phyloP scores from a whole-genome alignment of 495 filamentous ascomycete genomes.

The Xylaria palmicola region DNA sequence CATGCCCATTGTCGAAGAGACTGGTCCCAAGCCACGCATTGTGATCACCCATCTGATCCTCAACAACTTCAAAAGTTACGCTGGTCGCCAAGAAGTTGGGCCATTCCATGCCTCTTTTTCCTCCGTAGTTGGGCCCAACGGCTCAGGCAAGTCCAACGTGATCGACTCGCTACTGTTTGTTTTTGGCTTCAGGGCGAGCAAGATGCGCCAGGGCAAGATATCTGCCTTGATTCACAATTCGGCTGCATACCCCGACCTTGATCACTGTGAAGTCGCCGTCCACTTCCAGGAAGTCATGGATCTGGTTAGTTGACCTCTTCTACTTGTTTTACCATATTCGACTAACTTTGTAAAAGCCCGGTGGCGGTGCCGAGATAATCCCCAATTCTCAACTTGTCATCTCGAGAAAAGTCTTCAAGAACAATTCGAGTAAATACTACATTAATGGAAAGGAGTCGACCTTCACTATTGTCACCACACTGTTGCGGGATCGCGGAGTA shows the following conservation, averaged over 20 bases:
- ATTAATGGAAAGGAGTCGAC: slow-evolving; percentile 86
- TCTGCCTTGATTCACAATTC: slow-evolving; percentile 97
- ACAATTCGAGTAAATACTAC: slow-evolving; percentile 96
- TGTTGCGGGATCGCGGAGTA: slow-evolving; percentile 86
- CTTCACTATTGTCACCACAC: slow-evolving; percentile 83
- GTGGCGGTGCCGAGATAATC: slow-evolving; percentile 68
- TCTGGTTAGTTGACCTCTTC: slow-evolving; percentile 39
- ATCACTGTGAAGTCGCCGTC: slow-evolving; percentile 91
- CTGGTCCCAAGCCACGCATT: slow-evolving; percentile 75
- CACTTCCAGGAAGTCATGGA: slow-evolving; percentile 95
- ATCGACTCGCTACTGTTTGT: slow-evolving; percentile 98
- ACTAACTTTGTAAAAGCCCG: slow-evolving; percentile 47
- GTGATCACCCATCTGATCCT: slow-evolving; percentile 89
- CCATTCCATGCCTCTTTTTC: slow-evolving; percentile 97
- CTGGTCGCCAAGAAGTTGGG: slow-evolving; percentile 89
- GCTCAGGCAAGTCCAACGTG: slow-evolving; percentile 97
- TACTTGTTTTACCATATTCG: background rate
- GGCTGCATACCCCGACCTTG: slow-evolving; percentile 76
- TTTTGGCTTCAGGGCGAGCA: slow-evolving; percentile 96
- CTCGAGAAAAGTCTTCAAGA: slow-evolving; percentile 92
- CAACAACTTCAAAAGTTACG: slow-evolving; percentile 98
- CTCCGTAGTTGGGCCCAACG: slow-evolving; percentile 97
- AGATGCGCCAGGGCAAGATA: slow-evolving; percentile 99
- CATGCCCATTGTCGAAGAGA: slow-evolving; percentile 64
- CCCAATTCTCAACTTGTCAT: slow-evolving; percentile 82